Percentiles rank a stretch among this genome's conserved stretches.
These are phyloP conservation scores for Kluyveromyces wickerhamii DNA, from an alignment of 805 yeast genomes.

Conservation along the genomic window DNA sequence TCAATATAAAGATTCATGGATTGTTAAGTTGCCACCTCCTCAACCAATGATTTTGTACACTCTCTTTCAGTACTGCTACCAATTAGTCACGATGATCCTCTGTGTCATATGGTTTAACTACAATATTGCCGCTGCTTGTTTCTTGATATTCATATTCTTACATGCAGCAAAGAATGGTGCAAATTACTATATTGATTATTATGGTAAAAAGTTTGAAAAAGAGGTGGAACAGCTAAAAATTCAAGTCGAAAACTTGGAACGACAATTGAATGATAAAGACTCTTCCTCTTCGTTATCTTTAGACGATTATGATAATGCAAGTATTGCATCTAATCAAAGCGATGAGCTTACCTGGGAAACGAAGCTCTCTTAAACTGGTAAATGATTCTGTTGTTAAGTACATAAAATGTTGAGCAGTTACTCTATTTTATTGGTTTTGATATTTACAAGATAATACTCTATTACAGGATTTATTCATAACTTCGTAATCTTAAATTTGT, in stretches of 20 bases:
- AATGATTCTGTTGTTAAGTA: no score
- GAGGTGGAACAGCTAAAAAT: conserved; percentile 65
- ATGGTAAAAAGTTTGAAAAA: conserved; percentile 82
- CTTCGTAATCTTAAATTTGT: conserved; percentile 7
- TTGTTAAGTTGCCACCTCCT: conserved; percentile 79
- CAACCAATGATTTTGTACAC: conserved; percentile 86
- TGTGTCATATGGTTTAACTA: conserved; percentile 84
- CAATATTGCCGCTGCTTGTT: conserved; percentile 56
- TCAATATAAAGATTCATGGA: conserved; percentile 63
- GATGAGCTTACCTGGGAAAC: conserved; percentile 5
- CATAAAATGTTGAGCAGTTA: no score
- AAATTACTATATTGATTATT: conserved; percentile 83
- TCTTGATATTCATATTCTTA: conserved; percentile 64
- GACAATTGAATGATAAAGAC: conserved; percentile 15
- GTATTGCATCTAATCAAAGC: conserved; percentile 3
- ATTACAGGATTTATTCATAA: neutral
- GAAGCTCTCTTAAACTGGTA: neutral
- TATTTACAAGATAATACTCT: no score
- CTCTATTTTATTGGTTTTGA: no score
- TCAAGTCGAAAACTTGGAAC: conserved; percentile 63
- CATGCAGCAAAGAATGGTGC: conserved; percentile 91
- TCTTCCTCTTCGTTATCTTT: conserved; percentile 1
- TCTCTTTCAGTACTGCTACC: conserved; percentile 78
- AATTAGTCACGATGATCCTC: conserved; percentile 74
- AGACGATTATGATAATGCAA: conserved; percentile 1